Percentiles rank a stretch among this genome's conserved stretches.
phyloP scores from a whole-genome alignment of 805 yeast species.

The Schwanniomyces pseudopolymorphus region DNA sequence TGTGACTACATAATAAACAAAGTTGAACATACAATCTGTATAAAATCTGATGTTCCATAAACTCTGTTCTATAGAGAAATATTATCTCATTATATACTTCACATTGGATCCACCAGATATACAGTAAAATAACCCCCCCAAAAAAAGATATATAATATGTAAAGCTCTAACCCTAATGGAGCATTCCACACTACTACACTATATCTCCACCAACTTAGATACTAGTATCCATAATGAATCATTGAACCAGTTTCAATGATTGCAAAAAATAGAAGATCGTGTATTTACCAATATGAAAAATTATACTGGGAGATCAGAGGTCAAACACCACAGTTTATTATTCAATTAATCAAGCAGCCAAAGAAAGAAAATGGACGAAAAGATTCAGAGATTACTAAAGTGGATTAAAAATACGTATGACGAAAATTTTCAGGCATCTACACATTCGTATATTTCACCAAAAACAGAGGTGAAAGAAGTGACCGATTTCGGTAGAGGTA shows the following conservation, averaged over 20 bases:
- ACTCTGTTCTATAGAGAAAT: too few relatives aligned
- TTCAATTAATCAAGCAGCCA: not conserved
- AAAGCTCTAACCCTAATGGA: not conserved
- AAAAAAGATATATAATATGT: too few relatives aligned
- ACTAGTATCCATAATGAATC: too few relatives aligned
- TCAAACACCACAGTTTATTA: not conserved
- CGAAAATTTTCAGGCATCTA: constrained; percentile 17
- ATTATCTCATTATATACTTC: too few relatives aligned
- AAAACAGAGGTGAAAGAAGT: constrained; percentile 43
- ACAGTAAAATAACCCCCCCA: too few relatives aligned
- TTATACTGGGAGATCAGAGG: not conserved
- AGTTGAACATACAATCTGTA: too few relatives aligned
- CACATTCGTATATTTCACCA: constrained; percentile 33
- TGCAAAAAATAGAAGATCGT: not conserved
- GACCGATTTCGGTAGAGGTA: constrained; percentile 57
- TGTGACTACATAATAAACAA: too few relatives aligned
- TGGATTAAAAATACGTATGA: constrained; percentile 30
- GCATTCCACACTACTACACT: too few relatives aligned
- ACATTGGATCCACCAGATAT: too few relatives aligned
- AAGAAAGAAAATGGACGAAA: constrained; percentile 6
- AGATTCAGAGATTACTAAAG: constrained; percentile 17
- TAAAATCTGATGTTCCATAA: too few relatives aligned
- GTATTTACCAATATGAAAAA: not conserved
- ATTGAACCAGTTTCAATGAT: not conserved
- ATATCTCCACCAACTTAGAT: too few relatives aligned